Evolutionary conservation across 371 early-diverging fungal genomes (phyloP), one percentile per base, ranked within the genome.

Genomic region (Rhizomucor miehei): DNA sequence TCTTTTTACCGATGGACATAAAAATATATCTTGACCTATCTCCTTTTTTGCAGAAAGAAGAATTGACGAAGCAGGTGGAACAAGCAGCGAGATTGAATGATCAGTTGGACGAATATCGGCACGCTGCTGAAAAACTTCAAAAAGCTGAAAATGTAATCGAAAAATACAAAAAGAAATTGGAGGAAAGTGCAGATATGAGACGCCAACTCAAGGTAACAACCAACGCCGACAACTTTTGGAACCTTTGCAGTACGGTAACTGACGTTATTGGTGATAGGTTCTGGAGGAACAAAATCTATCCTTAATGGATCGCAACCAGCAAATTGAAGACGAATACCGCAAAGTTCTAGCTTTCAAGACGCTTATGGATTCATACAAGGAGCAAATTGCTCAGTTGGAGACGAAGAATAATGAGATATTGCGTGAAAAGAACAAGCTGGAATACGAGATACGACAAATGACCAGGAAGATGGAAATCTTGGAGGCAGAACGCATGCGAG

Each of bases 111-210:
- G 97, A 95, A 67, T 85, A 92, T 62, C 80, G 87, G 29, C 93
- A 93, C 60, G 79, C 87, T 0, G 90, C 90, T 10, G 97, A 95
- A 56, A 89, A 89, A 52, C 81, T 95, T 14, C 89, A 89, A 74
- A 93, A 92, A 70, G 85, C 90, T 4, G 96, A 95, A 68, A 92
- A 93, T 44, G 88, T 91, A 29, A 82, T 93, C 57, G 97, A 95
- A 57, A 96, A 96, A 67, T 97, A 93, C 76, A 94, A 92, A 66
- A 92, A 91, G 71, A 90, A 92, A 57, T 77, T 95, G 6, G 97
- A 95, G 54, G 95, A 96, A 44, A 82, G 78, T 34, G 84, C 82
- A 0, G 94, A 94, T 52, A 48, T 90, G 35, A 79, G 89, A 39
- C 84, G 84, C 44, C 88, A 91, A 65, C 71, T 90, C 56, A 90